Evolutionary conservation across 2,329 filamentous ascomycete genomes (phyloP).

Genomic region (Xylariaceae sp.): DNA sequence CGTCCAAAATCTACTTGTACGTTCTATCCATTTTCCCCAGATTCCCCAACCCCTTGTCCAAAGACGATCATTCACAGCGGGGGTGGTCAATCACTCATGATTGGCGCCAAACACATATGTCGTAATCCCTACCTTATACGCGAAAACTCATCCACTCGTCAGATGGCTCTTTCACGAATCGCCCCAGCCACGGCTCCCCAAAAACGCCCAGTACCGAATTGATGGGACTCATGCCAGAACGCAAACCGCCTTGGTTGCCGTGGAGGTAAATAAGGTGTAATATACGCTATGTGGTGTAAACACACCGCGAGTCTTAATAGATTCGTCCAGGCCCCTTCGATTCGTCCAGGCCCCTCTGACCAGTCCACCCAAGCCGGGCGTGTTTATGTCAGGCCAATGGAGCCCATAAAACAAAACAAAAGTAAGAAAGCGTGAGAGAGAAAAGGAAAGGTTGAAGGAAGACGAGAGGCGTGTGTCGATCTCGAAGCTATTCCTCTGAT

Average conservation of each 20-base stretch:
- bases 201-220: background rate
- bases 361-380: background rate
- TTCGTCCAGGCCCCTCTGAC: slow-evolving; percentile 5
- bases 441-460: background rate
- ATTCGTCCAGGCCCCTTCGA: slow-evolving; percentile 5
- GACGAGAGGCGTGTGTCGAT: slow-evolving; percentile 1
- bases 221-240: background rate
- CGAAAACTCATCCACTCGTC: no score
- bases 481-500: background rate
- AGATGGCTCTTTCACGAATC: no score
- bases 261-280: no score
- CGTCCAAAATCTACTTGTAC: background rate
- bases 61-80: background rate
- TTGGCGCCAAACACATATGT: background rate
- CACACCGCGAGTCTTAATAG: slow-evolving; percentile 1
- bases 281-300: no score
- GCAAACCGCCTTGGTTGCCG: no score
- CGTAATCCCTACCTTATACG: background rate
- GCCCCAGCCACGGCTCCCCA: background rate
- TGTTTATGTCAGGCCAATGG: background rate
- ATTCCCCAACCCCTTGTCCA: background rate
- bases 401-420: no score
- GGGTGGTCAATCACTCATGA: background rate
- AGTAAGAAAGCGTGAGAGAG: background rate
- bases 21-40: background rate